Evolutionary conservation across 345 rosid genomes (phyloP), one percentile per base, ranked within the genome.

Genomic region (Gossypium raimondii): DNA sequence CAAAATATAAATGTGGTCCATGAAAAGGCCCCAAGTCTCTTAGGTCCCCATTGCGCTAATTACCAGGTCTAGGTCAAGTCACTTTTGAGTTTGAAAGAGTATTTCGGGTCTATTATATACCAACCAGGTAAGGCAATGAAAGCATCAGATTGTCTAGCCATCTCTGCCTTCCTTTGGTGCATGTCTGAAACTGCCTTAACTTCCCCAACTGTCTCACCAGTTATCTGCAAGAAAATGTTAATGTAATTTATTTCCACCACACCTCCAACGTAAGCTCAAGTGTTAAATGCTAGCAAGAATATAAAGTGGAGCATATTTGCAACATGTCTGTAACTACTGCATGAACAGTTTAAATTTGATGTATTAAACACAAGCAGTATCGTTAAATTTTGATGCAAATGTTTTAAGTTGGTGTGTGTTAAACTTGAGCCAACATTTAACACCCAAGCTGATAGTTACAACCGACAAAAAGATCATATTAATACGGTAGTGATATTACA

Each of bases 121-220:
- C 25, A 76, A 90, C 96, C 96, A 50, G 96, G 96, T 65, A 90
- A 78, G 77, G 96, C 93, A 73, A 90, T 90, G 82, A 90, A 90
- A 74, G 93, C 93, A 80, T 90, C 90, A 72, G 96, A 85, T 61
- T 81, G 89, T 79, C 80, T 85, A 76, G 93, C 96, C 96, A 90
- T 90, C 75, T 89, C 96, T 61, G 93, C 96, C 77, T 90, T 90
- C 75, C 96, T 90, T 78, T 90, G 89, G 79, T 90, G 93, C 96
- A 90, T 90, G 78, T 81, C 92, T 67, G 96, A 86, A 25, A 90
- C 96, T 38, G 90, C 87, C 88, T 87, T 89, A 74, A 89, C 96
- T 84, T 89, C 93, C 70, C 96, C 96, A 14, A 90, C 92, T 18
- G 96, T 84, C 74, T 82, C 89, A 72, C 96, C 96, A 58, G 96